A percentile compares a stretch with the other conserved stretches of the same genome.
Conservation (phyloP, 768 basidiomycete species). For the Rhodotorula kratochvilovae region DNA sequence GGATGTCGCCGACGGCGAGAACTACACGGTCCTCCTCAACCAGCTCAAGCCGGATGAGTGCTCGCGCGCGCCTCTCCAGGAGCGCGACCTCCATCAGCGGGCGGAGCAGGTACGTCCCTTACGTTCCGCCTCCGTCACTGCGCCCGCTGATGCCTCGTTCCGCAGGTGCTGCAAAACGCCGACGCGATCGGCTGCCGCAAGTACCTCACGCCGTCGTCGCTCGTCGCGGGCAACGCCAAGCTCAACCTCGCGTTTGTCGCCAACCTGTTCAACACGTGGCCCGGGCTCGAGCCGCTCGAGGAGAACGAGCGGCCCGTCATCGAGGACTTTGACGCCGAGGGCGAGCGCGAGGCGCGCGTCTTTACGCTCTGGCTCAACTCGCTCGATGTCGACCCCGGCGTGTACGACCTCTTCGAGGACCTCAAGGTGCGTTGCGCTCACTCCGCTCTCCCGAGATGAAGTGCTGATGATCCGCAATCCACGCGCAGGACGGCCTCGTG, state of each 20-base stretch:
- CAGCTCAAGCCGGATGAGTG: conserved; percentile 93
- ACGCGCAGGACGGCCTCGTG: conserved; percentile 62
- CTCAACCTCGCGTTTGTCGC: conserved; percentile 98
- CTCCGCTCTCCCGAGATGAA: not conserved
- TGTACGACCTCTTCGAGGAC: conserved; percentile 95
- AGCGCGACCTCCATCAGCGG: conserved; percentile 69
- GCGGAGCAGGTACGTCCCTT: conserved; percentile 65
- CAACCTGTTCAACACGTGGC: conserved; percentile 96
- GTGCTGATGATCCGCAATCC: no score
- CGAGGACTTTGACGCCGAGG: conserved; percentile 98
- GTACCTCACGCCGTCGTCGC: conserved; percentile 85
- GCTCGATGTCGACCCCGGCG: conserved; percentile 89
- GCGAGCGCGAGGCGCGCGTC: conserved; percentile 94
- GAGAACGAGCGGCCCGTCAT: conserved; percentile 89
- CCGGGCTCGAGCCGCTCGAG: conserved; percentile 86
- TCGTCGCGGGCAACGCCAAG: conserved; percentile 90
- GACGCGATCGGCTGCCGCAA: conserved; percentile 90
- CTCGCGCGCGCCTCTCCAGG: conserved; percentile 83
- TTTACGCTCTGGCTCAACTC: conserved; percentile 99
- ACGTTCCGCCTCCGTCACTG: not conserved
- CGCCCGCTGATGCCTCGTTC: not conserved
- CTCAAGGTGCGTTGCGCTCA: conserved; percentile 56
- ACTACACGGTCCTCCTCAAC: conserved; percentile 92
- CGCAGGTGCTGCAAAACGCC: conserved; percentile 81
- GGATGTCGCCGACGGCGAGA: conserved; percentile 95